Base-by-base conservation (phyloP, 306 rosid species). In the Quercus cerris region DNA sequence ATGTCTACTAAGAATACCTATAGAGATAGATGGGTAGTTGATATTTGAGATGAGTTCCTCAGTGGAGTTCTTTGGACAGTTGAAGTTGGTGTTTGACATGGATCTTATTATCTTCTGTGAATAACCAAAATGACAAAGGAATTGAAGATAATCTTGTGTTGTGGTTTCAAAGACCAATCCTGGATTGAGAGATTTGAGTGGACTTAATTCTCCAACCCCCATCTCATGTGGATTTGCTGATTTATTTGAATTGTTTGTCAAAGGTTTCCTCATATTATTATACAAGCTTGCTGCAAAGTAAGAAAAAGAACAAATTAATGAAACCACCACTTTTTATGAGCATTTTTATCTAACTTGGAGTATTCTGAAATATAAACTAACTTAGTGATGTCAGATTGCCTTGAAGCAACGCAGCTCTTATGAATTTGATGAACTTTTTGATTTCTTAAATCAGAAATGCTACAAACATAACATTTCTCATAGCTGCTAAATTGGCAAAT, bases 1-100 rank as follows among this genome's bases (percentile, higher is more conserved):
- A 25, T 83, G 76, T 28, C 92, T 80, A 5, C 77, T 75, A 27
- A 95, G 95, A 57, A 77, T 73, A 52, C 81, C 54, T 33, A 91
- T 87, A 7, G 99, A 95, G 81, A 93, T 89, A 41, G 99, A 93
- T n/a, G 99, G 98, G 78, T 95, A 95, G 57, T 95, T 95, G 71
- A 91, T 71, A 75, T 74, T 83, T 51, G 99, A 89, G 78, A 95
- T 91, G 59, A 95, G 95, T 74, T 90, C 90, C 76, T 87, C 90
- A 18, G 56, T 78, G 35, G 92, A 83, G 81, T 81, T 84, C 64
- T 71, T 95, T 12, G 96, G 96, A 75, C 99, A 95, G 64, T 6
- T 87, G 86, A 89, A 89, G 71, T 89, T 90, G 22, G 79, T 85
- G 77, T 82, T 88, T 35, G 89, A 84, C 87, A 95, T 66, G 20